phyloP scores from a whole-genome alignment of 768 basidiomycete genomes.

The Dacryopinax primogenitus region DNA sequence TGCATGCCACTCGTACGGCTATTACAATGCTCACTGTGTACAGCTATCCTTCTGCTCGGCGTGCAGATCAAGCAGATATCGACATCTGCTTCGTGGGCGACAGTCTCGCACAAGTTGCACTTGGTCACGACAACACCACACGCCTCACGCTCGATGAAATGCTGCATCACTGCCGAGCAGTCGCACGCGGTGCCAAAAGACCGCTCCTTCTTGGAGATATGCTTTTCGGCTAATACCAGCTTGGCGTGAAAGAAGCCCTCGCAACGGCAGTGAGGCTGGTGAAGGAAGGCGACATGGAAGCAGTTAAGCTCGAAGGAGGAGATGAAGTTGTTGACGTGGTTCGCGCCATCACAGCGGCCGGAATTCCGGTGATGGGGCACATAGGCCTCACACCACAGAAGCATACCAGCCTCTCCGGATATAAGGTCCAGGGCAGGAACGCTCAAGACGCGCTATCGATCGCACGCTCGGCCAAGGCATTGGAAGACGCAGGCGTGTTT shows the following conservation, averaged over 20 bases:
- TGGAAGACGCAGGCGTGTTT: constrained; percentile 81
- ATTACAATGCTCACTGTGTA: constrained; percentile 93
- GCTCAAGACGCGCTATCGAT: constrained; percentile 50
- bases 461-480: constrained; percentile 47
- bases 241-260: constrained; percentile 53
- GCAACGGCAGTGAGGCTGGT: constrained; percentile 65
- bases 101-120: constrained; percentile 89
- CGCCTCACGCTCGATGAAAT: constrained; percentile 79
- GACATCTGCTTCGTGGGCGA: constrained; percentile 94
- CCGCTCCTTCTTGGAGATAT: constrained; percentile 87
- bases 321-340: constrained; percentile 64
- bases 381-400: constrained; percentile 85
- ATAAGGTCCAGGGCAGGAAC: constrained; percentile 75
- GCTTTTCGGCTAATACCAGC: constrained; percentile 84
- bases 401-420: constrained; percentile 70
- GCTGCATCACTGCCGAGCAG: constrained; percentile 83
- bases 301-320: constrained; percentile 87
- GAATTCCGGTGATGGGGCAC: constrained; percentile 92
- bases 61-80: constrained; percentile 45
- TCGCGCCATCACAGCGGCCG: constrained; percentile 50
- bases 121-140: constrained; percentile 78
- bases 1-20: constrained; percentile 45
- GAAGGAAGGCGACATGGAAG: constrained; percentile 73
- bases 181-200: constrained; percentile 64
- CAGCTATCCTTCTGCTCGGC: constrained; percentile 76